Evolutionary conservation across 352 stramenopile genomes (phyloP), one percentile per base, ranked within the genome.

Genomic region (Globisporangium polare): DNA sequence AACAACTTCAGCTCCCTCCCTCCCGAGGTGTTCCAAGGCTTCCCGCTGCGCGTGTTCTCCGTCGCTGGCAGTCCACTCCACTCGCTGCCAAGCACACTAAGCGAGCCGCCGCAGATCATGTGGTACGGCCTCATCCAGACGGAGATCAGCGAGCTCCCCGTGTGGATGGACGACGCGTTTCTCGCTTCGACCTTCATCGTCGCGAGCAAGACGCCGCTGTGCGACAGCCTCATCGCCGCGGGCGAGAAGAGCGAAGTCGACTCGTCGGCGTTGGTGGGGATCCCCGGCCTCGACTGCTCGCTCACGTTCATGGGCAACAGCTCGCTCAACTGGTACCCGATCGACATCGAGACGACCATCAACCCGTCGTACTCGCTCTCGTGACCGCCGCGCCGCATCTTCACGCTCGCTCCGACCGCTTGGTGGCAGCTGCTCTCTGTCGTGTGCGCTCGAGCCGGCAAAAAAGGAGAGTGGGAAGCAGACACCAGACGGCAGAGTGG

Each of bases 301-400:
- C 13, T 31, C 24, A 50, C 29, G 20, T 39, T 54, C 42, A 43
- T 62, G 22, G 46, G 43, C 27, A 62, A 47, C 29, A 53, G 45
- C 43, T 37, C 57, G 43, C 24, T 62, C 26, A 62, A 62, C 33
- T 62, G 43, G 43, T 62, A 56, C 31, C 57, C 57, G 29, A 54
- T 62, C 18, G 57, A 56, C 45, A 39, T 54, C 22, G 57, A 55
- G 26, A 18, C 15, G 15, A 37, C 5, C 8, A 33, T 53, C 31
- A 62, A 62, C 43, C 55, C 55, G 20, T 61, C 55, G 10, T 61
- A 61, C 42, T 53, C 42, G 17, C 39, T 53, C 35, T 39, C 17
- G 18, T 42, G 29, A 55, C 17, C 17, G 5, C 8, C 13, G n/a
- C 17, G 9, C 17, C 27, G 8, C 49, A 24, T 24, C 17, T 24